phyloP scores from a whole-genome alignment of 805 yeast species.

The Wickerhamomyces kurtzmanii region DNA sequence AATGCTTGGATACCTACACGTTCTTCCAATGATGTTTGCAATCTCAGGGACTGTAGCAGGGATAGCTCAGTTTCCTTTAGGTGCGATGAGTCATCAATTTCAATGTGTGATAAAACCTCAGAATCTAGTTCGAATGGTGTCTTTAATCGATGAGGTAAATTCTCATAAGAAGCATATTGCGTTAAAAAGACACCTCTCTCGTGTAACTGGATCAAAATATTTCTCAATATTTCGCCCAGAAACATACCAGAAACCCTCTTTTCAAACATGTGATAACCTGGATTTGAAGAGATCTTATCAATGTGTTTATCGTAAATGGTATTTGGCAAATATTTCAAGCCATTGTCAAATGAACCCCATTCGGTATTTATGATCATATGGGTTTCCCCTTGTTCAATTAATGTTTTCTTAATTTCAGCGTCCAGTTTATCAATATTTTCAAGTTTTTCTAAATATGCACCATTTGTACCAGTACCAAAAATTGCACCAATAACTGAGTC shows the following conservation, averaged over 20 bases:
- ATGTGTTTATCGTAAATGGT: slow-evolving; percentile 69
- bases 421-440: slow-evolving; percentile 67
- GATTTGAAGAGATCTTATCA: slow-evolving; percentile 69
- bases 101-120: slow-evolving; percentile 78
- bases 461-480: slow-evolving; percentile 97
- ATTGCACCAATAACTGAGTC: slow-evolving; percentile 83
- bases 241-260: slow-evolving; percentile 91
- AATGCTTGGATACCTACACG: slow-evolving; percentile 63
- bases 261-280: slow-evolving; percentile 86
- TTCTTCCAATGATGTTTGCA: slow-evolving; percentile 64
- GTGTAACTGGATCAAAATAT: slow-evolving; percentile 60
- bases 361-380: slow-evolving; percentile 92
- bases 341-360: slow-evolving; percentile 97
- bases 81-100: slow-evolving; percentile 72
- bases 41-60: slow-evolving; percentile 54
- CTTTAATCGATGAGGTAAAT: slow-evolving; percentile 47
- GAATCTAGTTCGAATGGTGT: slow-evolving; percentile 74
- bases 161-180: slow-evolving; percentile 33
- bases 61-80: slow-evolving; percentile 63
- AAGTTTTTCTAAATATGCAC: slow-evolving; percentile 80
- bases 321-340: slow-evolving; percentile 60
- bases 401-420: slow-evolving; percentile 26
- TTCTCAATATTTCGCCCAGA: slow-evolving; percentile 81
- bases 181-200: slow-evolving; percentile 45
- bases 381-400: slow-evolving; percentile 32